A percentile compares a stretch with the other conserved stretches of the same genome.
phyloP scores from a whole-genome alignment of 768 basidiomycete species.

The Podaxis mareebaensis region DNA sequence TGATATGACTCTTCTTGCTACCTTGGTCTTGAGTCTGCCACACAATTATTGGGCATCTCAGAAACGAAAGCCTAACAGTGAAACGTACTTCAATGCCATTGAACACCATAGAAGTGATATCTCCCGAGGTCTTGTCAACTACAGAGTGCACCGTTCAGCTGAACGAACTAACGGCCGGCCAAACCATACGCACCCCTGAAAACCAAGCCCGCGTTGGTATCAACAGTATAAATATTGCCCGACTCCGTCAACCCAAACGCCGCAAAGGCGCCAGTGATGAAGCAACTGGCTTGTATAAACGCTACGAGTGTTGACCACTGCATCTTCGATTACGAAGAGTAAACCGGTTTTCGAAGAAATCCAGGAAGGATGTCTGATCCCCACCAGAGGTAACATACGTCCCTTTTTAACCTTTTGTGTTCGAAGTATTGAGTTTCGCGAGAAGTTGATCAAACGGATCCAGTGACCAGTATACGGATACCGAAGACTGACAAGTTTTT shows the following conservation, averaged over 20 bases:
- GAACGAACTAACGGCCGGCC: not conserved
- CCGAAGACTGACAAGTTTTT: not conserved
- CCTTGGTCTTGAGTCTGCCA: constrained; percentile 29
- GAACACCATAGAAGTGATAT: constrained; percentile 36
- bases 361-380: not conserved
- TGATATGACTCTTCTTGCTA: constrained; percentile 32
- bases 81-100: constrained; percentile 32
- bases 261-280: constrained; percentile 8
- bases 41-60: not conserved
- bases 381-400: not conserved
- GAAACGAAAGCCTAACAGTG: not conserved
- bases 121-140: constrained; percentile 33
- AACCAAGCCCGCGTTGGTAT: constrained; percentile 32
- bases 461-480: not conserved
- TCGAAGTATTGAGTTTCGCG: not conserved
- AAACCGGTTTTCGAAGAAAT: not conserved
- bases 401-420: not conserved
- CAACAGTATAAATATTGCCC: constrained; percentile 31
- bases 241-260: constrained; percentile 32
- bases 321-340: not conserved
- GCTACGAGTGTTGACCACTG: constrained; percentile 1
- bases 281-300: constrained; percentile 2
- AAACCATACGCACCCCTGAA: constrained; percentile 31
- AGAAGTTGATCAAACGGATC: not conserved
- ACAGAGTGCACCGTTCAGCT: not conserved